phyloP scores from a whole-genome alignment of 2,329 filamentous ascomycete genomes.

The Colletotrichum lindemuthianum region DNA sequence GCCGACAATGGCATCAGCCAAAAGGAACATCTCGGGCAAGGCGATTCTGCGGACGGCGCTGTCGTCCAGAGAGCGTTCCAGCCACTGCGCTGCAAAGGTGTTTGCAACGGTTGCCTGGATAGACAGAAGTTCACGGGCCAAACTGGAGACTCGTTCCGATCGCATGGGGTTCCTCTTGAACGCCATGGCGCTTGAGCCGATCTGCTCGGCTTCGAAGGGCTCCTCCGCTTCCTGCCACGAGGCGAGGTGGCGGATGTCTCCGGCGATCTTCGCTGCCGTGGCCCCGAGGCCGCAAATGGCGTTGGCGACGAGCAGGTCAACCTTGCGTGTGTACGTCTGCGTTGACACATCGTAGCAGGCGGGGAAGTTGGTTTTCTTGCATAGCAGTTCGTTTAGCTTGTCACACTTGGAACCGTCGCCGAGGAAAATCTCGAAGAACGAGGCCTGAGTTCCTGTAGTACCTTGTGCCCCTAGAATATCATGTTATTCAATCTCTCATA shows the following conservation, averaged over 20 bases:
- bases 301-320: conserved; percentile 83
- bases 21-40: neutral
- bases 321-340: conserved; percentile 77
- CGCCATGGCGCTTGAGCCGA: conserved; percentile 54
- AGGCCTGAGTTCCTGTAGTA: conserved; percentile 82
- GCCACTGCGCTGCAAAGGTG: conserved; percentile 43
- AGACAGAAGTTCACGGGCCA: conserved; percentile 36
- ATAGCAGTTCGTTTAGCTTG: conserved; percentile 64
- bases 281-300: conserved; percentile 82
- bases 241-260: conserved; percentile 79
- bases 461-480: conserved; percentile 52
- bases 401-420: conserved; percentile 58
- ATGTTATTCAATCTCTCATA: too few species aligned
- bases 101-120: conserved; percentile 44
- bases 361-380: conserved; percentile 63
- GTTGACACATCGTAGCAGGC: conserved; percentile 66
- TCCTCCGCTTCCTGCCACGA: conserved; percentile 86
- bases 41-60: conserved; percentile 57
- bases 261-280: conserved; percentile 75
- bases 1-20: neutral
- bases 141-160: conserved; percentile 56
- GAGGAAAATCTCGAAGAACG: conserved; percentile 71
- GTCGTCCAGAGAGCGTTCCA: conserved; percentile 79
- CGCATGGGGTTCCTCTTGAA: conserved; percentile 59
- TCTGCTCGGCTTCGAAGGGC: conserved; percentile 81